Evolutionary conservation across 116 monocot species (phyloP), one percentile per base, ranked within the genome.

Genomic region (Zostera marina): DNA sequence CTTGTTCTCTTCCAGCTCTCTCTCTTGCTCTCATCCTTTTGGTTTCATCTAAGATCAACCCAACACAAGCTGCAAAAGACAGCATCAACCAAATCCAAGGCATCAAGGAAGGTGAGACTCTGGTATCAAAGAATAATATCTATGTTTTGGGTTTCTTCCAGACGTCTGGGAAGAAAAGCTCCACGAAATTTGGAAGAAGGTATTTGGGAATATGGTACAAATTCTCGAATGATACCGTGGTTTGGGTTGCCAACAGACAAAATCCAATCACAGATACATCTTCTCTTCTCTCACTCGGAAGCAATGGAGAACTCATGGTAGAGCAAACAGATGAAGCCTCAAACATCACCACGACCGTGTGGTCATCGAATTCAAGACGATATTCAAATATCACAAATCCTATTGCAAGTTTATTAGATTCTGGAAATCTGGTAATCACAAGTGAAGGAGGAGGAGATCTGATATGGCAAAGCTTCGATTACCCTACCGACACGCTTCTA

Each of bases 181-280:
- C 77, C 5, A 53, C 15, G 14, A 38, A 20, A n/a, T 70, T 68
- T 12, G 52, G 22, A 14, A 69, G 55, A 15, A 54, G 47, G 19
- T 79, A 76, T 43, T 43, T 83, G 43, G 71, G 83, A n/a, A 73
- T 75, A 21, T 83, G 83, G 79, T 76, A 71, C 62, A 32, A 24
- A 15, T 20, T 60, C 12, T 46, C 38, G 1, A n/a, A n/a, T 3
- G 5, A 3, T 4, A 73, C 67, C 6, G 54, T 69, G 4, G 63
- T 72, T 0, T 72, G 68, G 77, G 68, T 79, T n/a, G 76, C 75
- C 8, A 83, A 79, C 58, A 66, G 79, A 41, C 62, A 45, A 1
- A 46, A 17, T 4, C 76, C 79, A 13, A 39, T 83, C 23, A 24
- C n/a, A 3, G 61, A 55, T 21, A 19, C 62, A 9, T 42, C 71